Evolutionary conservation across 2,329 filamentous ascomycete genomes (phyloP), one percentile per base, ranked within the genome.

Genomic region (Bertia moriformis): DNA sequence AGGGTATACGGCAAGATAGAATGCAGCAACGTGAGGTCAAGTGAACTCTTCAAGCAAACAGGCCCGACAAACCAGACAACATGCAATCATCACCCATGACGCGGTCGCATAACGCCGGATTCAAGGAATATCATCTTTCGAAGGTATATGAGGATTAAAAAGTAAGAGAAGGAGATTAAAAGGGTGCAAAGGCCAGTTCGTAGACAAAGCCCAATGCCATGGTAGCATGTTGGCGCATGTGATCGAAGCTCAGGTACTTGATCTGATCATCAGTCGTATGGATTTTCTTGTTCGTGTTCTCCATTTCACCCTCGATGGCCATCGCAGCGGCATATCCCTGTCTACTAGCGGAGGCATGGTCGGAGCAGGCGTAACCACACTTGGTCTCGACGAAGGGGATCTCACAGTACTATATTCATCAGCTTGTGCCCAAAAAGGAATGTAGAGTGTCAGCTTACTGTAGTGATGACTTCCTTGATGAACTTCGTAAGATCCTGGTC

Each of bases 211-310:
- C 65, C 14, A 65, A 50, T 4, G 62, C 66, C 48, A 69, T 51
- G 51, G 61, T 61, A 19, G 71, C 73, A 51, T 81, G 76, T 58
- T 81, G 71, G 12, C 77, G 57, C 63, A 79, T 75, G 53, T 81
- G 76, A 46, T 71, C 65, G 51, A 78, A 79, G 49, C 66, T 77
- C 42, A 88, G 59, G 45, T 74, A 77, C 51, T 80, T 69, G 46
- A 87, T 73, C 50, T 72, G 73, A 52, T 88, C 83, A 43, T 78
- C 70, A 0, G 77, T 78, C 0, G 74, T 75, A 59, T 88, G 83
- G 45, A 88, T 87, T 55, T 78, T 73, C 49, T 75, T 73, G 57
- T 83, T 78, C 40, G 61, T 68, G 52, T 71, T 58, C 40, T 70
- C 66, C 47, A 79, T 73, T 14, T 67, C 60, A 18, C 70, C 66